phyloP scores from a whole-genome alignment of 2,329 filamentous ascomycete genomes.

The Aspergillus sp. region DNA sequence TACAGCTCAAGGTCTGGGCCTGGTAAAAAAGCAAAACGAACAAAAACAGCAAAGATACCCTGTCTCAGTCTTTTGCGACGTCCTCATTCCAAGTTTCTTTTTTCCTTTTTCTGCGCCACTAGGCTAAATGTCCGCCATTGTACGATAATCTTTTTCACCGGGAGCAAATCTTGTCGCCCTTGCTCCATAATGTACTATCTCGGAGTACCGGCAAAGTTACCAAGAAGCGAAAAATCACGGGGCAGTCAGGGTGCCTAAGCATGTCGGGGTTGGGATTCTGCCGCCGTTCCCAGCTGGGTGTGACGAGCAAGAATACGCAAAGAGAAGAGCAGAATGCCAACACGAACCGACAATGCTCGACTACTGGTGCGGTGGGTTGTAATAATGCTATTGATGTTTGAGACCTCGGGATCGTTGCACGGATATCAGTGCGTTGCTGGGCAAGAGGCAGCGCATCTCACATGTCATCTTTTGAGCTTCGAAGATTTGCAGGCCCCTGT shows the following conservation, averaged over 20 bases:
- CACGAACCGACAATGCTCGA: slow-evolving; percentile 20
- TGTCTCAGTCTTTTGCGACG: slow-evolving; percentile 38
- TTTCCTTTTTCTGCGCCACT: slow-evolving; percentile 35
- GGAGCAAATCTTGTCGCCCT: slow-evolving; percentile 25
- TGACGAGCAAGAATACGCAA: slow-evolving; percentile 10
- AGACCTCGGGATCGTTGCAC: slow-evolving; percentile 22
- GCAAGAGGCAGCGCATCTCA: slow-evolving; percentile 5
- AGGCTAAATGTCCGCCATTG: slow-evolving; percentile 40
- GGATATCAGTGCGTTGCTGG: slow-evolving; percentile 16
- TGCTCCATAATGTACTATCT: slow-evolving; percentile 30
- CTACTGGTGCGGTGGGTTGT: slow-evolving; percentile 20
- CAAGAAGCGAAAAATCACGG: slow-evolving; percentile 14
- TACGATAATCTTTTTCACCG: slow-evolving; percentile 49
- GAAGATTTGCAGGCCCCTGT: slow-evolving; percentile 3
- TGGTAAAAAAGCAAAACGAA: slow-evolving; percentile 55
- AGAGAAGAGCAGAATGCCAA: slow-evolving; percentile 13
- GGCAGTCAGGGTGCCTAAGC: slow-evolving; percentile 4
- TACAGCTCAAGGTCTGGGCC: slow-evolving; percentile 83
- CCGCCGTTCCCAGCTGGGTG: slow-evolving; percentile 8
- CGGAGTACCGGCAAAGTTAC: slow-evolving; percentile 20
- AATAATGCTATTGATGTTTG: slow-evolving; percentile 20
- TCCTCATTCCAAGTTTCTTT: slow-evolving; percentile 38
- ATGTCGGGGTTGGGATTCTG: slow-evolving; percentile 1
- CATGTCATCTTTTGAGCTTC: slow-evolving; percentile 5
- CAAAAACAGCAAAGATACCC: slow-evolving; percentile 39